Evolutionary conservation across 2,329 filamentous ascomycete genomes (phyloP).

Genomic region (Fusarium dlaminii): DNA sequence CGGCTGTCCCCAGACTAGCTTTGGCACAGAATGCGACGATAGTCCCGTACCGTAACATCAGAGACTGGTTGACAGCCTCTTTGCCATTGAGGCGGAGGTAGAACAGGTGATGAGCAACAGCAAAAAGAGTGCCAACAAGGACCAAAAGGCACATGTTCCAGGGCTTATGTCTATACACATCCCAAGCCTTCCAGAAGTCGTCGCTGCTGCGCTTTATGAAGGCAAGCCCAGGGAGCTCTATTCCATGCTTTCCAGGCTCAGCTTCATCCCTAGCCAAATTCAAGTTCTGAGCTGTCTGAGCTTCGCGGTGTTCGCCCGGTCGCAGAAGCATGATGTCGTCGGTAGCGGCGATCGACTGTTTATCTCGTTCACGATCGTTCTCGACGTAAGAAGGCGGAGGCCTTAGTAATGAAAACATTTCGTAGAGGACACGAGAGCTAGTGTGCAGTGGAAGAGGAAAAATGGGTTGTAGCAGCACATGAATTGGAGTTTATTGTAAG

Average conservation of each 20-base stretch:
- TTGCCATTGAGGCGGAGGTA: background rate
- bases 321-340: background rate
- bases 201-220: background rate
- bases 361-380: background rate
- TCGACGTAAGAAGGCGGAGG: background rate
- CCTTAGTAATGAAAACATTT: background rate
- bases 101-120: background rate
- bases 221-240: fast-evolving
- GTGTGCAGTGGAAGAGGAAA: fast-evolving
- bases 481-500: background rate
- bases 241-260: fast-evolving
- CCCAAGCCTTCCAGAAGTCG: background rate
- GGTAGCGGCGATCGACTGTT: background rate
- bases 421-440: background rate
- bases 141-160: background rate
- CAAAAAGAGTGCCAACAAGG: fast-evolving
- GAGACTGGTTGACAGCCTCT: background rate
- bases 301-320: background rate
- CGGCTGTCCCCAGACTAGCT: background rate
- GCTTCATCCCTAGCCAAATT: fast-evolving
- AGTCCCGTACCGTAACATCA: fast-evolving
- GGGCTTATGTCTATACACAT: background rate
- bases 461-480: fast-evolving
- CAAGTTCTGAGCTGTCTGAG: background rate
- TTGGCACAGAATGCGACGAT: background rate